Evolutionary conservation across 2,329 filamentous ascomycete genomes (phyloP), one percentile per base, ranked within the genome.

Genomic region (Diaporthe humulicola): DNA sequence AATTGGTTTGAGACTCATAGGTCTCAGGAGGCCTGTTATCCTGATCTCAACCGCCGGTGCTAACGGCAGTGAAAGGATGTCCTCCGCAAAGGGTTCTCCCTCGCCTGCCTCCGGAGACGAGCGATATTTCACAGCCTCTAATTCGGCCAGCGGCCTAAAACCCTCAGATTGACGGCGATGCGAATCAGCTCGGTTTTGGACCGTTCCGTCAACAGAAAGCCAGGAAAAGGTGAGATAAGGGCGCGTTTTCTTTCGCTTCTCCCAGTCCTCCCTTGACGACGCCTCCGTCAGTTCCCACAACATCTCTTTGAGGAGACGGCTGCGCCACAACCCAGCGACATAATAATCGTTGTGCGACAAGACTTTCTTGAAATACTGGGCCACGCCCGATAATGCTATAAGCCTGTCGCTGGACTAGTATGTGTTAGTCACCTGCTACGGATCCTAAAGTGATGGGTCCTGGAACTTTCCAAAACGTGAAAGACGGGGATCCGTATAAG

Each of bases 151-250:
- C 48, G 1, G 9, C 8, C 10, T 30, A n/a, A 8, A n/a, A n/a
- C n/a, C 17, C 1, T 17, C 17, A 25, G 4, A 12, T 19, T 2
- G 4, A 14, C 15, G 2, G 1, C 0, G 10, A 9, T 2, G 8
- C 6, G 17, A 2, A 19, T n/a, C 1, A 36, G 33, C 50, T 4
- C 22, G 0, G 17, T 54, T 48, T 0, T 40, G 6, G 40, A 69
- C 50, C 33, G 6, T 3, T 33, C 25, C 28, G 19, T 5, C 8
- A 12, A 69, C 42, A n/a, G 64, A 69, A 25, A 54, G 10, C 64
- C 64, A 69, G 3, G 64, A 69, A 56, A 69, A 69, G 64, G 25
- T 33, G 3, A 69, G 30, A 2, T 52, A 28, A 4, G 6, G 45
- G 4, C 25, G 28, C 8, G 4, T 2, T 33, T 25, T 52, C 1